Conservation (phyloP, 2,329 filamentous ascomycete species). For the Mollisia scopiformis region DNA sequence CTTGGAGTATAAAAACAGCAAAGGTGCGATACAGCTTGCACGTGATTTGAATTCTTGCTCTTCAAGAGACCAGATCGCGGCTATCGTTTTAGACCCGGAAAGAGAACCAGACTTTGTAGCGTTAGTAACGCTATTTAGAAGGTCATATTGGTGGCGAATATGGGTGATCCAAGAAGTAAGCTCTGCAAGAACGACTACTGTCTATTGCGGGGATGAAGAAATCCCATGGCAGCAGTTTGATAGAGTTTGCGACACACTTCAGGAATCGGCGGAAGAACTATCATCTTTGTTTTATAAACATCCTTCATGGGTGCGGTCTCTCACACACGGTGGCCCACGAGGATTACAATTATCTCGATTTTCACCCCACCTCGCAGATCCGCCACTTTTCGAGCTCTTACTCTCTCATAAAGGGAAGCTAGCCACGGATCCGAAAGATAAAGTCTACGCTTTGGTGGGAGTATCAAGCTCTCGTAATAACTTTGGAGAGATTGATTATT, state of each 20-base stretch:
- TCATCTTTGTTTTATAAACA: slow-evolving; percentile 21
- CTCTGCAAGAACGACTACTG: slow-evolving; percentile 36
- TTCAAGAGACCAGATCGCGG: slow-evolving; percentile 13
- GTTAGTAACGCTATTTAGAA: slow-evolving; percentile 40
- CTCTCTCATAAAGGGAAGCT: slow-evolving; percentile 33
- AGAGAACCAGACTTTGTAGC: slow-evolving; percentile 30
- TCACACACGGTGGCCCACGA: slow-evolving; percentile 27
- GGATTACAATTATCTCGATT: slow-evolving; percentile 29
- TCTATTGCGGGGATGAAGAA: slow-evolving; percentile 42
- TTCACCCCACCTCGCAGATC: slow-evolving; percentile 12
- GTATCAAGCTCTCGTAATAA: slow-evolving; percentile 23
- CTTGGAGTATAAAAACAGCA: slow-evolving; percentile 12
- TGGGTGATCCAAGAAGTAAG: slow-evolving; percentile 49
- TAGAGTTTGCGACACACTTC: slow-evolving; percentile 25
- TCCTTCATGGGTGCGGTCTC: slow-evolving; percentile 23
- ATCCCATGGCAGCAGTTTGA: slow-evolving; percentile 42
- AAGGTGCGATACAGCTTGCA: slow-evolving; percentile 21
- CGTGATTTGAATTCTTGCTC: slow-evolving; percentile 19
- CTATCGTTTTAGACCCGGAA: slow-evolving; percentile 16
- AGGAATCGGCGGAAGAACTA: slow-evolving; percentile 17
- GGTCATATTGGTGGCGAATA: slow-evolving; percentile 43
- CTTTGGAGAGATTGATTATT: slow-evolving; percentile 31
- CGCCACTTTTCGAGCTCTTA: slow-evolving; percentile 31
- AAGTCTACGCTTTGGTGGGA: slow-evolving; percentile 34
- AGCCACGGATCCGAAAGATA: slow-evolving; percentile 33